Base-by-base conservation (phyloP, 768 basidiomycete species). In the Xerocomellus amylosporus region DNA sequence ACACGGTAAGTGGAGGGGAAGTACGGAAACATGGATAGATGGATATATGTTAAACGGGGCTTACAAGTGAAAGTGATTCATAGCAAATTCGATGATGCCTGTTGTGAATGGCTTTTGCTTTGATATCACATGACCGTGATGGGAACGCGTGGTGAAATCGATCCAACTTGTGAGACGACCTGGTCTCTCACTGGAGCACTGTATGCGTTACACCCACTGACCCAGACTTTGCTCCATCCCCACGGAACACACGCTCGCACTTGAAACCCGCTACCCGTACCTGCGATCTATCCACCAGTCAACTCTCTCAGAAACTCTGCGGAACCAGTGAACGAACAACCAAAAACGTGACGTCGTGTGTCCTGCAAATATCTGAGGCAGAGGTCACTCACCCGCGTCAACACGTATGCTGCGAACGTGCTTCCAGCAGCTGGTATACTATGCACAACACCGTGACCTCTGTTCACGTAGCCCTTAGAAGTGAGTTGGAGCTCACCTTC, bases 361-460 rank as follows among this genome's bases (percentile, higher is more conserved):
- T 19, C 20, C 1, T n/a, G 12, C 36, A 44, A n/a, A 38, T 13
- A 31, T 34, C 3, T 2, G 10, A 24, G 15, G 2, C 14, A 15
- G 13, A 54, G 4, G 22, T 26, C 5, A 61, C 79, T 51, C 49
- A 85, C 86, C 87, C 90, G 74, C 0, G 86, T 90, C 28, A 94
- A 64, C 69, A 96, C 93, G 64, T 88, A 97, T 0, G 89, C 88
- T 13, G 89, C 87, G 60, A 97, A 95, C 4, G 94, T 96, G 60
- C 87, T 86, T 40, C 84, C 94, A 13, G 93, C 93, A 7, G 94
- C 90, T 14, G 94, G 94, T 63, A 95, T 92, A 71, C 92, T 93
- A 46, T 36, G 17, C 45, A 33, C 3, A 44, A 45, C 0, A 46
- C 2, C 12, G 13, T 55, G 20, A 44, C 6, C 8, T 36, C 4